Conservation (phyloP, 2,329 filamentous ascomycete species). For the Penicillium glabrum region DNA sequence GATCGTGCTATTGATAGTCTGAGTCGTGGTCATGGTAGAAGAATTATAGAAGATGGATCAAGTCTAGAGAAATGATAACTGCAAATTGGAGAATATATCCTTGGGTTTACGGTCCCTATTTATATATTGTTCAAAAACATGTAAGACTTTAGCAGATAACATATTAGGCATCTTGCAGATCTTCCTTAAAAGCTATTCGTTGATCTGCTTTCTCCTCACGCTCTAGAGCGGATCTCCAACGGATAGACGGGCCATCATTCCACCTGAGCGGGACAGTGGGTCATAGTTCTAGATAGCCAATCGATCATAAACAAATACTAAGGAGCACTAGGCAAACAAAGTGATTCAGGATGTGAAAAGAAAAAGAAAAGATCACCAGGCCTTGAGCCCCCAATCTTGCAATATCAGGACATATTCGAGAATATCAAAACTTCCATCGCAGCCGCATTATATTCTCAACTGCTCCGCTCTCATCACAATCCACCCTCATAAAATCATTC, state of each 20-base stretch:
- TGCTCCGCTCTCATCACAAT: too few relatives aligned
- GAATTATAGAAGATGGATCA: background rate
- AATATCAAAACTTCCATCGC: too few relatives aligned
- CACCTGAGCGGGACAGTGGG: background rate
- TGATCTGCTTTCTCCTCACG: background rate
- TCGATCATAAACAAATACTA: too few relatives aligned
- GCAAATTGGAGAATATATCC: background rate
- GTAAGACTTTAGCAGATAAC: background rate
- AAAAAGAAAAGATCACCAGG: too few relatives aligned
- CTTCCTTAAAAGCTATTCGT: background rate
- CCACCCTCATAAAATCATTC: too few relatives aligned
- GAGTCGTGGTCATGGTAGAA: background rate
- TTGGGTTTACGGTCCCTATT: background rate
- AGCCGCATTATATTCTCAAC: too few relatives aligned
- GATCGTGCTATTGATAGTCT: background rate
- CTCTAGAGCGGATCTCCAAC: background rate
- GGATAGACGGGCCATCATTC: conserved; percentile 7
- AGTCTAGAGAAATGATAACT: background rate
- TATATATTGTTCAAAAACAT: background rate
- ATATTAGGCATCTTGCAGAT: background rate
- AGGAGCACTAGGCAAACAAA: too few relatives aligned
- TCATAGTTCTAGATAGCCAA: background rate
- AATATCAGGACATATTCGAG: too few relatives aligned
- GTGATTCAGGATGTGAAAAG: too few relatives aligned
- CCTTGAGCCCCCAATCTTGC: too few relatives aligned